Percentiles rank a stretch among this genome's conserved stretches.
Conservation (phyloP, 2,329 filamentous ascomycete species). For the Blastomyces parvus region DNA sequence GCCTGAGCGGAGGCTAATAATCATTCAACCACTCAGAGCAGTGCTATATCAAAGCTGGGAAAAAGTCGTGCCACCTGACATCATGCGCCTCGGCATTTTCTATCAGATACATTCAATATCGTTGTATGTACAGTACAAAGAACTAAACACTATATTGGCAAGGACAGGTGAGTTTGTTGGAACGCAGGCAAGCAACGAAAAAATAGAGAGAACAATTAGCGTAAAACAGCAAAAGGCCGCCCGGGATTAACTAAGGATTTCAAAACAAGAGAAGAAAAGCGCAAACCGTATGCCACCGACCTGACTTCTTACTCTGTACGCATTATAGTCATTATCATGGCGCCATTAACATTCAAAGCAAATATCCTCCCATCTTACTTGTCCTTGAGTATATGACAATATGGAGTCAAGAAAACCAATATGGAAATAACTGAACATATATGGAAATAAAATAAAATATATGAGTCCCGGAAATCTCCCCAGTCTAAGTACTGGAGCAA, state of each 20-base stretch:
- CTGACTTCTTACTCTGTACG: no score
- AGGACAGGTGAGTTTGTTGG: background rate
- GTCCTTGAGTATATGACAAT: no score
- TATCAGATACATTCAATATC: background rate
- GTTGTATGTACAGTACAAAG: no score
- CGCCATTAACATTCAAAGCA: no score
- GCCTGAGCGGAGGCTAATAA: background rate
- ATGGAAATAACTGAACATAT: no score
- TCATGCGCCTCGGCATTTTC: background rate
- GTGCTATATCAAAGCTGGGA: background rate
- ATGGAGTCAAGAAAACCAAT: no score
- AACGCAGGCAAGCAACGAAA: background rate
- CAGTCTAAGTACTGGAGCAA: background rate
- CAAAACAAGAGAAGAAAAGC: background rate
- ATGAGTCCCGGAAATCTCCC: background rate
- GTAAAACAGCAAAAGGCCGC: background rate
- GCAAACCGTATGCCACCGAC: no score
- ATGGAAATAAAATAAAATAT: no score
- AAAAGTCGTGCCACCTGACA: background rate
- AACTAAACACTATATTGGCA: no score
- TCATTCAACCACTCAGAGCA: background rate
- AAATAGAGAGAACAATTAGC: background rate
- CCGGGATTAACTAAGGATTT: background rate
- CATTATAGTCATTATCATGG: no score
- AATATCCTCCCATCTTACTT: no score